Evolutionary conservation across 2,329 filamentous ascomycete species (phyloP).

Genomic region (Pseudogymnoascus sp.): DNA sequence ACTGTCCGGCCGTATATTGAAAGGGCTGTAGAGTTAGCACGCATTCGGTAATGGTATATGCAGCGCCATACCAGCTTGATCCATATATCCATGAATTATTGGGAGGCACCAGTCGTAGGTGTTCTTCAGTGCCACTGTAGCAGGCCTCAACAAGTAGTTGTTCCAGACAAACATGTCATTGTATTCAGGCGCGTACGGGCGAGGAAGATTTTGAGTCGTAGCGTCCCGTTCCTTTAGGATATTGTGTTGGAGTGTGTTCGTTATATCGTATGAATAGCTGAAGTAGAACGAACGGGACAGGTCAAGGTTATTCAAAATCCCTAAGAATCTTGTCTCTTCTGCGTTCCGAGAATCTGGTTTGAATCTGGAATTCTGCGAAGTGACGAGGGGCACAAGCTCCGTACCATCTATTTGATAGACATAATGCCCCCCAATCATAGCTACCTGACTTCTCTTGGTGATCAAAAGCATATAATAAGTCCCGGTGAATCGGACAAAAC

Average conservation of each 20-base stretch:
- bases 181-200: conserved; percentile 54
- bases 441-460: conserved; percentile 91
- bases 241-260: conserved; percentile 83
- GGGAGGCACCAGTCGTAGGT: conserved; percentile 94
- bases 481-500: conserved; percentile 93
- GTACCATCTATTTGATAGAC: conserved; percentile 93
- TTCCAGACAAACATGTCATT: conserved; percentile 99
- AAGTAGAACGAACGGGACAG: conserved; percentile 92
- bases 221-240: conserved; percentile 71
- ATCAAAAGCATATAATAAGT: conserved; percentile 96
- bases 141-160: conserved; percentile 74
- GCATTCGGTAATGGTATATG: background rate
- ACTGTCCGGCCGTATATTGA: conserved; percentile 81
- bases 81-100: conserved; percentile 92
- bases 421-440: conserved; percentile 92
- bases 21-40: conserved; percentile 41
- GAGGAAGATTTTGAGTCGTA: conserved; percentile 54
- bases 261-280: conserved; percentile 96
- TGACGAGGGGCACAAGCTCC: conserved; percentile 79
- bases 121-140: conserved; percentile 59
- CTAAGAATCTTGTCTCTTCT: conserved; percentile 82
- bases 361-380: conserved; percentile 55
- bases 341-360: conserved; percentile 72
- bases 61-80: conserved; percentile 58
- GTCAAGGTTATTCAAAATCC: conserved; percentile 85